These are phyloP conservation scores for Xylariaceae sp. DNA, from an alignment of 2,329 filamentous ascomycete species.

Conservation along the genomic window DNA sequence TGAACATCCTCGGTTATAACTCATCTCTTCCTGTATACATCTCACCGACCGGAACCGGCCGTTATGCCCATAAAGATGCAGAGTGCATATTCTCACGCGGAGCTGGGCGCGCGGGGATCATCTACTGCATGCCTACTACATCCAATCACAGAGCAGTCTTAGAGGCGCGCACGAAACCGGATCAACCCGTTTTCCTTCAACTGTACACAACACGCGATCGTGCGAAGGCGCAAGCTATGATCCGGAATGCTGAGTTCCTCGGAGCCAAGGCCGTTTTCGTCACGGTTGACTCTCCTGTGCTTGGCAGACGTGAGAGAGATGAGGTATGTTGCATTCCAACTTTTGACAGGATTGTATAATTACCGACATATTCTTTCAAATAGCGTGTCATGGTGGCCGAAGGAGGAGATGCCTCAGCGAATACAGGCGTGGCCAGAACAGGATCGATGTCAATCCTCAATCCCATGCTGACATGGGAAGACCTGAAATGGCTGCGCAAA, in stretches of 20 bases:
- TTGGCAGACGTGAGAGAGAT: constrained; percentile 35
- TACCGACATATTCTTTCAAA: too few species aligned
- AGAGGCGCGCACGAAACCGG: constrained; percentile 1
- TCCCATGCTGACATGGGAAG: constrained; percentile 10
- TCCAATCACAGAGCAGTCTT: constrained; percentile 7
- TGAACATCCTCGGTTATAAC: constrained; percentile 40
- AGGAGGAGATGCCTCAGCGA: not conserved
- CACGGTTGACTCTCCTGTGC: constrained; percentile 53
- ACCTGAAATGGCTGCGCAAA: constrained; percentile 10
- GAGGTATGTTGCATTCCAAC: too few species aligned
- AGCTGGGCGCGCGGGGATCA: constrained; percentile 43
- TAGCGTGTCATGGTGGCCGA: constrained; percentile 3
- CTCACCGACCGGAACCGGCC: constrained; percentile 47
- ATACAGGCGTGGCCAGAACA: constrained; percentile 6
- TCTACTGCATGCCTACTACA: constrained; percentile 44
- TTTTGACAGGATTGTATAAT: too few species aligned
- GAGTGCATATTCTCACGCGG: constrained; percentile 49
- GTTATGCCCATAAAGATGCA: constrained; percentile 47
- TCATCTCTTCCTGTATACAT: constrained; percentile 45
- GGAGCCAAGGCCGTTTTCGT: constrained; percentile 51
- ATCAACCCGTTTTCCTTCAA: constrained; percentile 48
- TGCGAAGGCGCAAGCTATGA: constrained; percentile 43
- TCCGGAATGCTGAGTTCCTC: constrained; percentile 35
- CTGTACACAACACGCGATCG: constrained; percentile 52
- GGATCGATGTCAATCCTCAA: constrained; percentile 7